Conservation (phyloP, 1,284 basidiomycete species). For the Austroboletus rostrupii region DNA sequence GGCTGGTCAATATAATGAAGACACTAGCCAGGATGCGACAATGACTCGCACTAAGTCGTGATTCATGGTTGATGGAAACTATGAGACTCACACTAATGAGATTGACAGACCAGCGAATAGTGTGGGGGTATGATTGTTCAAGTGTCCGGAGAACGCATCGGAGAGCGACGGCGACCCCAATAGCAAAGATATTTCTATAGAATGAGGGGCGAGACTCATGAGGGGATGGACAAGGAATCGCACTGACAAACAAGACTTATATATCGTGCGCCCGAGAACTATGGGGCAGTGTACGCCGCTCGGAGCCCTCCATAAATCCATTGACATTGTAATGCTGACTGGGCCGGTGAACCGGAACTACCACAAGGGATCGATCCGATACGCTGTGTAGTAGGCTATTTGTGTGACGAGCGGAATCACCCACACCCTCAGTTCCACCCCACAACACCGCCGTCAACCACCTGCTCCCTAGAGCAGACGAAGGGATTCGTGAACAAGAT, state of each 20-base stretch:
- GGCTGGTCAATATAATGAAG: conserved; percentile 22
- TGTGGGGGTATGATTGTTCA: conserved; percentile 9
- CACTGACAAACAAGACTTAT: not conserved
- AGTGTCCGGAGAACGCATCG: not conserved
- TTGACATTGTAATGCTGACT: too few relatives aligned
- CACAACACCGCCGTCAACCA: not conserved
- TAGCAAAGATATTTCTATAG: not conserved
- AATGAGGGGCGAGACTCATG: not conserved
- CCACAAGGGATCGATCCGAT: too few relatives aligned
- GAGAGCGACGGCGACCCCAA: not conserved
- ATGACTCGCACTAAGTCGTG: not conserved
- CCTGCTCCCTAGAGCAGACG: not conserved
- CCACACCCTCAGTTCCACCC: not conserved
- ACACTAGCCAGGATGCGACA: conserved; percentile 1
- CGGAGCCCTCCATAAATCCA: not conserved
- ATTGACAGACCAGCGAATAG: conserved; percentile 16
- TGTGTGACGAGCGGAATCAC: too few relatives aligned
- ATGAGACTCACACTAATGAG: conserved; percentile 8
- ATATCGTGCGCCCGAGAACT: not conserved
- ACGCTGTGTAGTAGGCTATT: too few relatives aligned
- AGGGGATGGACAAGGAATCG: not conserved
- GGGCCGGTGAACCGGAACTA: too few relatives aligned
- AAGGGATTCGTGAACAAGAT: conserved; percentile 22
- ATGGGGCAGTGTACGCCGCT: conserved; percentile 5
- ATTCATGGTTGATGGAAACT: not conserved